Base-by-base conservation (phyloP, 2,329 filamentous ascomycete species). In the Stagonosporopsis rhizophila region DNA sequence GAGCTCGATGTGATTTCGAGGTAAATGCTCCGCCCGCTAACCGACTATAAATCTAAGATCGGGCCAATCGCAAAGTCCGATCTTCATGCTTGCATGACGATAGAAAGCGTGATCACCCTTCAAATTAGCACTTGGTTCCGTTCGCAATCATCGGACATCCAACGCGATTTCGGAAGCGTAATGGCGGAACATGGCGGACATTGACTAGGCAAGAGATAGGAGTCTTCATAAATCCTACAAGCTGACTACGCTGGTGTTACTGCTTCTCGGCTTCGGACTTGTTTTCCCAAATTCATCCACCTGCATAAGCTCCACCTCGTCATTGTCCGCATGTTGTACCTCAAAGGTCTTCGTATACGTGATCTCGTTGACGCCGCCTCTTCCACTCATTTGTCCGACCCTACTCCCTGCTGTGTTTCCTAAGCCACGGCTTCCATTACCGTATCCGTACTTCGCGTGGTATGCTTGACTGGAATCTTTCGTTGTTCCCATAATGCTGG, bases 401-500 rank as follows among this genome's bases (percentile, higher is more conserved):
- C 42, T 49, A 9, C 52, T 48, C 8, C 52, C 46, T 22, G n/a
- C 39, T 15, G 37, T 52, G n/a, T 41, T 46, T 28, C 41, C 53
- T 15, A 44, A 15, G 15, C 52, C 47, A 17, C 42, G 44, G 30
- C 47, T 46, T 20, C 45, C 40, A 27, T 47, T 54, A 15, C 46
- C 44, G 17, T 54, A 53, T 11, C 50, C 46, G 32, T 52, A 52
- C 28, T 52, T 56, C 17, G 59, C 42, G 4, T 56, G 53, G 12
- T 52, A 44, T 27, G 47, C 44, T 30, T 58, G 54, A 9, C 58
- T 60, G 20, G 41, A 53, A 2, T 56, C 52, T 12, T 57, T 61
- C 1, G 72, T 76, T 14, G 73, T 71, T 8, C 74, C 77, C 48
- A 79, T 70, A 1, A 74, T 34, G n/a, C 59, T 63, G 23, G 78